These are phyloP conservation scores for Fraxinus sp. DNA, from an alignment of 305 asterid genomes.

Conservation along the genomic window DNA sequence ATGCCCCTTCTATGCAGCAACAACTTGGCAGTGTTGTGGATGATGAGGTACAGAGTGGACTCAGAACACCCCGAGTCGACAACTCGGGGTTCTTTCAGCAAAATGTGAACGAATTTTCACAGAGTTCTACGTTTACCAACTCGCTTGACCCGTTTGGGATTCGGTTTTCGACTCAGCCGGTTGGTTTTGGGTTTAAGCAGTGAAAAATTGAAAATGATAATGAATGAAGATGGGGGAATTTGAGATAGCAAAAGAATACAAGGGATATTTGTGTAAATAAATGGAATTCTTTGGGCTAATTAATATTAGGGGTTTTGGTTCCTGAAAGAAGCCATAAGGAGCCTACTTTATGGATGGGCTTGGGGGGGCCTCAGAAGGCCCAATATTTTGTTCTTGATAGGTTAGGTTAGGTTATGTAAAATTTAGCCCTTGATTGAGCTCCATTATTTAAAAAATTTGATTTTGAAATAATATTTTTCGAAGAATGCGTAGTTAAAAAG, in stretches of 20 bases:
- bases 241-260: background rate
- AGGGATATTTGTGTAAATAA: conserved; percentile 21
- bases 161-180: conserved; percentile 34
- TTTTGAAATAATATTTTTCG: no score
- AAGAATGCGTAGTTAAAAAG: no score
- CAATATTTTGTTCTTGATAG: background rate
- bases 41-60: conserved; percentile 36
- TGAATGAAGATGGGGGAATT: background rate
- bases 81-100: conserved; percentile 28
- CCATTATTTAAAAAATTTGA: no score
- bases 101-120: conserved; percentile 14
- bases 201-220: conserved; percentile 4
- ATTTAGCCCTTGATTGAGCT: background rate
- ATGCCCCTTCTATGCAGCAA: conserved; percentile 21
- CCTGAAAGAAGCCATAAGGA: background rate
- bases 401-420: background rate
- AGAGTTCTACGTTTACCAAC: background rate
- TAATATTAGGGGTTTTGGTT: background rate
- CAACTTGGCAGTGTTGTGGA: conserved; percentile 25
- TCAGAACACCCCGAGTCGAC: conserved; percentile 26
- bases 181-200: conserved; percentile 27
- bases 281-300: conserved; percentile 31
- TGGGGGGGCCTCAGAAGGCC: background rate
- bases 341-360: background rate
- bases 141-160: conserved; percentile 34